A percentile compares a stretch with the other conserved stretches of the same genome.
Evolutionary conservation across 2,329 filamentous ascomycete genomes (phyloP).

Genomic region (Uncinocarpus reesii): DNA sequence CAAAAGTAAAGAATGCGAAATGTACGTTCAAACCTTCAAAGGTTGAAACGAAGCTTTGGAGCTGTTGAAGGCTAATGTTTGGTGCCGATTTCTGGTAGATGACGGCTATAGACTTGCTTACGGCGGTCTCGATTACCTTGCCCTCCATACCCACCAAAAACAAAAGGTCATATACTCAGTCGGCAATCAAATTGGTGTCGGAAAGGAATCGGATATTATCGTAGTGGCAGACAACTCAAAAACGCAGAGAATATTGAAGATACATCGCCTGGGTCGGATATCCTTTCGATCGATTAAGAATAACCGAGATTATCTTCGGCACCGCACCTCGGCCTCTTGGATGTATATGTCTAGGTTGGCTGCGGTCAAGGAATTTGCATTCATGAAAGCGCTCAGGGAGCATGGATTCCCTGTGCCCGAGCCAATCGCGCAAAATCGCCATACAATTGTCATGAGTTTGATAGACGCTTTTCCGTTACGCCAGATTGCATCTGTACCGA

Average conservation of each 20-base stretch:
- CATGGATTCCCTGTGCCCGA: constrained; percentile 85
- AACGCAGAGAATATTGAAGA: constrained; percentile 76
- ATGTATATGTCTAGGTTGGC: constrained; percentile 95
- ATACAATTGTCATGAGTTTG: constrained; percentile 92
- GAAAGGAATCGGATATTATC: constrained; percentile 96
- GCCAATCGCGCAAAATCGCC: constrained; percentile 77
- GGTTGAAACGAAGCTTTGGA: neutral
- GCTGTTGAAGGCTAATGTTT: neutral
- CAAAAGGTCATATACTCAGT: constrained; percentile 77
- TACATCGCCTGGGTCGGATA: constrained; percentile 88
- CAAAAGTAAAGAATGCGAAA: constrained; percentile 84
- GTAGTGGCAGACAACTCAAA: constrained; percentile 75
- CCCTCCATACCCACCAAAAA: constrained; percentile 77
- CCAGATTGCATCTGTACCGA: constrained; percentile 72
- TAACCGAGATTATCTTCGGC: constrained; percentile 88
- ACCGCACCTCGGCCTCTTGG: constrained; percentile 73
- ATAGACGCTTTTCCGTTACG: constrained; percentile 86
- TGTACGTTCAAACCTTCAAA: constrained; percentile 39
- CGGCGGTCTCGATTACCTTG: constrained; percentile 94
- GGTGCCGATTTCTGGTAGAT: constrained; percentile 38
- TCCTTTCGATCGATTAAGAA: constrained; percentile 94
- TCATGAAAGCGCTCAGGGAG: constrained; percentile 75
- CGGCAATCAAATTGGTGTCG: constrained; percentile 86
- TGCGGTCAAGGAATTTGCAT: constrained; percentile 86
- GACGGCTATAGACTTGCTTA: constrained; percentile 96